These are phyloP conservation scores for Boletus sp. DNA, from an alignment of 768 basidiomycete species.

Conservation along the genomic window DNA sequence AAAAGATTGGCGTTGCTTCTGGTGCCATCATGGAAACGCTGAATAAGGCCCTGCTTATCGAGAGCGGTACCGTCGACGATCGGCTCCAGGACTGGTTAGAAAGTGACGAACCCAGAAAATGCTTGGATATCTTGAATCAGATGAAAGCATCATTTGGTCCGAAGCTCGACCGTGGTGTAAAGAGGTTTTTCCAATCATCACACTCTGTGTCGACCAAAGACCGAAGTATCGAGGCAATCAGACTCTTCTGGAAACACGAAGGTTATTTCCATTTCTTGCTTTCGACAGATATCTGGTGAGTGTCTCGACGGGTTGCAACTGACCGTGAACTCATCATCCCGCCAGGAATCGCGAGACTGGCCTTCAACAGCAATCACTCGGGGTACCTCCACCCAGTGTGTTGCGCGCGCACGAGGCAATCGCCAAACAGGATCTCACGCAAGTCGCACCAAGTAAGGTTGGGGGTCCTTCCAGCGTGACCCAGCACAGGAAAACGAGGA, in stretches of 20 bases:
- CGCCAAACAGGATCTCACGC: background rate
- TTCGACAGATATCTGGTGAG: background rate
- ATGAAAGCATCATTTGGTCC: constrained; percentile 4
- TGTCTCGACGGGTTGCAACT: background rate
- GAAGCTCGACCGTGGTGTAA: background rate
- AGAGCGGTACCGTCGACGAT: background rate
- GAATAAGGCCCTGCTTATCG: background rate
- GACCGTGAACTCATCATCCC: background rate
- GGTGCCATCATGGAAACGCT: constrained; percentile 1
- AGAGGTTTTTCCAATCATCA: background rate
- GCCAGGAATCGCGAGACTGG: background rate
- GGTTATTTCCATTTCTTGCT: constrained; percentile 13
- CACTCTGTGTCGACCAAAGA: background rate
- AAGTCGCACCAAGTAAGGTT: background rate
- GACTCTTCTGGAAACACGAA: background rate
- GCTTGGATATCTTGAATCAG: constrained; percentile 1
- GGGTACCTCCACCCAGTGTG: background rate
- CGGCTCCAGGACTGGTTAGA: background rate
- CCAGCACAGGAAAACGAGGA: background rate
- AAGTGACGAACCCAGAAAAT: background rate
- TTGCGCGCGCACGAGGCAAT: background rate
- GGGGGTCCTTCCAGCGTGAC: background rate
- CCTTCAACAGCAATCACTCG: background rate
- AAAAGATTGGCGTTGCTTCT: constrained; percentile 4
- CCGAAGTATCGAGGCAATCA: constrained; percentile 1